Base-by-base conservation (phyloP, 805 yeast genomes). In the Cyberlindnera nakhonratchasimensis region DNA sequence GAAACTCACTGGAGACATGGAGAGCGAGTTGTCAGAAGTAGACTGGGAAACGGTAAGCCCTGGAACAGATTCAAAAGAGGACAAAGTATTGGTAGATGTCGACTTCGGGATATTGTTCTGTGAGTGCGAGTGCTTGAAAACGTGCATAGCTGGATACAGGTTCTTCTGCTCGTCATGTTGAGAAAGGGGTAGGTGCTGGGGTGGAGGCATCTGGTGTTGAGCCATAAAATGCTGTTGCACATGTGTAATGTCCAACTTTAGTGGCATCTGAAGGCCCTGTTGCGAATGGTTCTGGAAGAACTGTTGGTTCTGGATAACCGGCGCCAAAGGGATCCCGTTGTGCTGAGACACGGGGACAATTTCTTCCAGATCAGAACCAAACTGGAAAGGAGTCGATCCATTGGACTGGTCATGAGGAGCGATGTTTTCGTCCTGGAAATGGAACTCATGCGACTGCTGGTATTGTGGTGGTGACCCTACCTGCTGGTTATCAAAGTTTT, bases 1-100 rank as follows among this genome's bases (percentile, higher is more conserved):
- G 44, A 40, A 44, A 19, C 43, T 38, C 43, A 44, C 17, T 5
- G 47, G 47, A 3, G 47, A 44, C 39, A 40, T 29, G 3, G 38
- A 26, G 2, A 44, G 29, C 13, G 62, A 58, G 31, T 43, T 46
- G 12, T 52, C 57, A 1, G 62, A 58, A 8, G 46, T 32, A 2
- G 59, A 55, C 2, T 54, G 46, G 0, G 59, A 51, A 32, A 54
- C 41, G 5, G 62, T 52, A 30, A 61, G 47, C n/a, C 55, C 54
- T 3, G 65, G 64, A 11, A 51, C 48, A 1, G 66, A 59, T 19
- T 58, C 61, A 29, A 48, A 47, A 1, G 70, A 64, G 4, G 65
- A 61, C 6, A 65, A 43, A 7, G 48, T 40, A 23, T 48, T 41
- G 2, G 35, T 37, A 11, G 70, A 63, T 14, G 52, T 52, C 3